A percentile compares a stretch with the other conserved stretches of the same genome.
These are phyloP conservation scores for Blumeria hordei DNA, from an alignment of 2,329 filamentous ascomycete genomes.

Conservation along the genomic window DNA sequence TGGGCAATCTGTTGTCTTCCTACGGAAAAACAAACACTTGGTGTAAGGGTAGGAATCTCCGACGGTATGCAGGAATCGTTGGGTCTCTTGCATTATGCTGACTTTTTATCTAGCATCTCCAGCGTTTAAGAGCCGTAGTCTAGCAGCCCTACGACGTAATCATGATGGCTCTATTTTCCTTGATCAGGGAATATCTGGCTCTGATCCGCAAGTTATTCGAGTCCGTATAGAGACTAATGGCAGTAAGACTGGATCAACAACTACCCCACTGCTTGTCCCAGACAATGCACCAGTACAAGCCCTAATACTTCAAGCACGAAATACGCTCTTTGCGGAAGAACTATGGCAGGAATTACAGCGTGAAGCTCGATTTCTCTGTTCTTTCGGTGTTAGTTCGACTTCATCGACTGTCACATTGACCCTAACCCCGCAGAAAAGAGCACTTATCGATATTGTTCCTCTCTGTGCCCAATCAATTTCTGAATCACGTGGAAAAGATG, in stretches of 20 bases:
- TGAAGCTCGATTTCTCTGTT: slow-evolving; percentile 50
- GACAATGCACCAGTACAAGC: slow-evolving; percentile 37
- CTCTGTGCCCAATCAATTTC: slow-evolving; percentile 14
- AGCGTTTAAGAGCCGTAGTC: slow-evolving; percentile 42
- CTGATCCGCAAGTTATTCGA: slow-evolving; percentile 34
- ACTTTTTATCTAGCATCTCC: slow-evolving; percentile 21
- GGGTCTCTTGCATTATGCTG: background rate
- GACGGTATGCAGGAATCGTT: slow-evolving; percentile 21
- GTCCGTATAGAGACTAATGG: slow-evolving; percentile 38
- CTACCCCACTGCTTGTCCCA: slow-evolving; percentile 25
- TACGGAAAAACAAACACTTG: slow-evolving; percentile 46
- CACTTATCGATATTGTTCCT: slow-evolving; percentile 44
- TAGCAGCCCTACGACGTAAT: slow-evolving; percentile 53
- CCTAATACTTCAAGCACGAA: slow-evolving; percentile 48
- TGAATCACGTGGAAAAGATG: slow-evolving; percentile 15
- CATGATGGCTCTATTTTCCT: slow-evolving; percentile 53
- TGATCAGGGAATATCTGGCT: slow-evolving; percentile 28
- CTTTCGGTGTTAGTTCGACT: slow-evolving; percentile 39
- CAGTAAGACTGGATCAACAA: slow-evolving; percentile 30
- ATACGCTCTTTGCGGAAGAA: slow-evolving; percentile 64
- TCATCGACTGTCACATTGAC: slow-evolving; percentile 31
- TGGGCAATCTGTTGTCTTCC: slow-evolving; percentile 71
- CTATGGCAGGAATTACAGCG: slow-evolving; percentile 73
- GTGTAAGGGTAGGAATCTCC: slow-evolving; percentile 71
- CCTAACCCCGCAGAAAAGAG: slow-evolving; percentile 25